Base-by-base conservation (phyloP, 1,139 yeast species). In the Pichia sp. region DNA sequence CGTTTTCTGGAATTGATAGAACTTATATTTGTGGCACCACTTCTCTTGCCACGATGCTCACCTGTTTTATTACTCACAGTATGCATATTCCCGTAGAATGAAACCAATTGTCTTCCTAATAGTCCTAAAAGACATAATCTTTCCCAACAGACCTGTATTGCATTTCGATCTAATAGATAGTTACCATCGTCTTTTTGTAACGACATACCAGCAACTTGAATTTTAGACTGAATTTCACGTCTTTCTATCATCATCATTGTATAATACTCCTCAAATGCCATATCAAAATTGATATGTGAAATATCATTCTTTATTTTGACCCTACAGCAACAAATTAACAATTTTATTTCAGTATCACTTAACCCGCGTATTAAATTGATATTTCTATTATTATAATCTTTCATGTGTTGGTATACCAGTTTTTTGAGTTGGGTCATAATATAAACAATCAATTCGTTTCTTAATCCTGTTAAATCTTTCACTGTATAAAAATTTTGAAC, bases 211-310 rank as follows among this genome's bases (percentile, higher is more conserved):
- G 53, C 46, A 12, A 47, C 48, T 25, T 48, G 52, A 29, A 61
- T 47, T 25, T 56, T 57, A 2, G 65, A 49, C 27, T 70, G 68
- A 24, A 75, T 67, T 25, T 73, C 72, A 23, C 68, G 58, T 52
- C 79, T 76, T 51, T 73, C 66, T 0, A 63, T 59, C 50, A 76
- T 74, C 41, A 81, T 71, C 72, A 81, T 73, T 1, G 67, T 69
- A n/a, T 65, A 62, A 63, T 88, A 92, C 63, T 92, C 97, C 38
- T 80, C 80, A 62, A 82, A 85, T 0, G 84, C 85, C 53, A 88
- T 70, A 56, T 84, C 86, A 66, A 89, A 83, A 62, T 88, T 90
- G 23, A 82, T 70, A 15, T 71, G 69, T 25, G 72, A 79, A 16
- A 79, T 67, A 34, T 77, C 81, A 35, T 74, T 75, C 57, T 82